A percentile compares a stretch with the other conserved stretches of the same genome.
These are phyloP conservation scores for Dalbergia cultrata DNA, from an alignment of 306 rosid species.

Conservation along the genomic window DNA sequence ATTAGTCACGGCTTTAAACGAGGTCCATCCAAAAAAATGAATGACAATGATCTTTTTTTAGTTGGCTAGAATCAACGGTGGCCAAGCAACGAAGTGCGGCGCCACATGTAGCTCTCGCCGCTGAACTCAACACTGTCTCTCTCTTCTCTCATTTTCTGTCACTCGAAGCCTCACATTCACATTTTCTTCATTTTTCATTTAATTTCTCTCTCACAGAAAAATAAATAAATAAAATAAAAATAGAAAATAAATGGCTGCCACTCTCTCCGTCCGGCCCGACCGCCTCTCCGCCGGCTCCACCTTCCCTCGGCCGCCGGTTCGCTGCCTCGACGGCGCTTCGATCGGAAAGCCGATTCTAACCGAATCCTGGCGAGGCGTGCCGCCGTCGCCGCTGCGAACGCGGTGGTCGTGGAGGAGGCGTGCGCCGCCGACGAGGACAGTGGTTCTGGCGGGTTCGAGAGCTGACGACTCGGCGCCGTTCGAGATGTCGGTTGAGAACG, in stretches of 20 bases:
- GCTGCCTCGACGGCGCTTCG: slow-evolving; percentile 39
- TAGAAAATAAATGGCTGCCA: slow-evolving; percentile 64
- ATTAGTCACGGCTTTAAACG: too few species aligned
- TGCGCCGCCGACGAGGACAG: slow-evolving; percentile 43
- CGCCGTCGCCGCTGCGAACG: neutral
- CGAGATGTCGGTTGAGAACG: slow-evolving; percentile 94
- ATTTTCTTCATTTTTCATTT: neutral
- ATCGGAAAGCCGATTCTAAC: slow-evolving; percentile 38
- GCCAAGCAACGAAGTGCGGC: neutral
- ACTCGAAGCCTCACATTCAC: slow-evolving; percentile 48
- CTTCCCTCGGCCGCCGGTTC: slow-evolving; percentile 54
- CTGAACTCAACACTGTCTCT: neutral
- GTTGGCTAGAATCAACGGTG: slow-evolving; percentile 42
- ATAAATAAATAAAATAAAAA: slow-evolving; percentile 35
- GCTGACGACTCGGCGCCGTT: slow-evolving; percentile 88
- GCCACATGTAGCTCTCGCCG: neutral
- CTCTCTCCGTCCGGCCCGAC: slow-evolving; percentile 88
- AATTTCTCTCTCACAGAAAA: neutral
- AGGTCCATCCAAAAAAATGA: too few species aligned
- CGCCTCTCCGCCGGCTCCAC: slow-evolving; percentile 68
- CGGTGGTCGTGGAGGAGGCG: slow-evolving; percentile 38
- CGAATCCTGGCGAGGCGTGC: slow-evolving; percentile 40
- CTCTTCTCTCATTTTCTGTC: neutral
- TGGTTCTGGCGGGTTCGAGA: slow-evolving; percentile 75
- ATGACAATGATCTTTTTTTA: too few species aligned